Conservation (phyloP, 257 asterid genomes). For the Gynochthodes officinalis region DNA sequence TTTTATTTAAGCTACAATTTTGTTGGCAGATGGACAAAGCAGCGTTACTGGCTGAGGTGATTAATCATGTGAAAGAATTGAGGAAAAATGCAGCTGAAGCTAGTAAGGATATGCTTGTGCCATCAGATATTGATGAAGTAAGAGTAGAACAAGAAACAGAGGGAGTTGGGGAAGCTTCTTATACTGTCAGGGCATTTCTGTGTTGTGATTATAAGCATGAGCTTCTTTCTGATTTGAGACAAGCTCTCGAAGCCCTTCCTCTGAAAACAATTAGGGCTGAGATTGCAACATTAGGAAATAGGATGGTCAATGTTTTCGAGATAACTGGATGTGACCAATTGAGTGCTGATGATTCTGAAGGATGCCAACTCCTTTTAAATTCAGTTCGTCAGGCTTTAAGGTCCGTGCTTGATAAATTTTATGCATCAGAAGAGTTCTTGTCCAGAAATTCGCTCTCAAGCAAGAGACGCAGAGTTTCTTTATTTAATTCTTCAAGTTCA, state of each 20-base stretch:
- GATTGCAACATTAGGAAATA: slow-evolving; percentile 67
- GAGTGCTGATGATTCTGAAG: slow-evolving; percentile 29
- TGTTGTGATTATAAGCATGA: slow-evolving; percentile 76
- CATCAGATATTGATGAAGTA: slow-evolving; percentile 70
- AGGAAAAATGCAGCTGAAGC: slow-evolving; percentile 46
- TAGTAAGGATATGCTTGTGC: slow-evolving; percentile 54
- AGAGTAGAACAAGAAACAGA: slow-evolving; percentile 49
- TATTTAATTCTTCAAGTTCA: slow-evolving; percentile 43
- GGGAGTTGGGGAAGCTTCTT: slow-evolving; percentile 28
- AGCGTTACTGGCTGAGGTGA: slow-evolving; percentile 70
- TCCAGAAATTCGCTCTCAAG: slow-evolving; percentile 47
- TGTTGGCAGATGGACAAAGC: slow-evolving; percentile 79
- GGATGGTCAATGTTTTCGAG: slow-evolving; percentile 70
- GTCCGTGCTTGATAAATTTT: slow-evolving; percentile 76
- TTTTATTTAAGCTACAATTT: not conserved
- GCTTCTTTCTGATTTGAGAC: slow-evolving; percentile 52
- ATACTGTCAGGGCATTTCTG: slow-evolving; percentile 57
- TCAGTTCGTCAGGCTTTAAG: slow-evolving; percentile 53
- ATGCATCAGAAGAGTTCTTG: slow-evolving; percentile 73
- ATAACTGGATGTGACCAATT: slow-evolving; percentile 34
- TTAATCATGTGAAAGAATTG: slow-evolving; percentile 52
- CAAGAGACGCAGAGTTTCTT: slow-evolving; percentile 61
- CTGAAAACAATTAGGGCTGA: slow-evolving; percentile 53
- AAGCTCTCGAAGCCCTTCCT: slow-evolving; percentile 65
- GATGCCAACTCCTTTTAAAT: slow-evolving; percentile 32